Evolutionary conservation across 2,329 filamentous ascomycete genomes (phyloP), one percentile per base, ranked within the genome.

Genomic region (Cryphonectria carpinicola): DNA sequence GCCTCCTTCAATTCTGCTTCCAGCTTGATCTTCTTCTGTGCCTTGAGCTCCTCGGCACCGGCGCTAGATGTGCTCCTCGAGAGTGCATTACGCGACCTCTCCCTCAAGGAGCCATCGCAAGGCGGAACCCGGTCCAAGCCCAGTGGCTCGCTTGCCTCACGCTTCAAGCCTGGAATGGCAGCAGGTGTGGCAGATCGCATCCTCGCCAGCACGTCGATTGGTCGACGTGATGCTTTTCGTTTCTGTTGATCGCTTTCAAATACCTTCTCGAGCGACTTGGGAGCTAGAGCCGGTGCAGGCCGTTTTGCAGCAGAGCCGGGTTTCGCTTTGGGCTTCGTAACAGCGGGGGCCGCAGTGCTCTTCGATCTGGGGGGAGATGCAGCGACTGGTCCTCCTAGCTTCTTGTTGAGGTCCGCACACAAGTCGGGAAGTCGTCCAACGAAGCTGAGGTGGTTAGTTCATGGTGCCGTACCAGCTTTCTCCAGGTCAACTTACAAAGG

Each of bases 1-100:
- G 93, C 93, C 71, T 93, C 88, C 74, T 89, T 88, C 46, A 95
- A 80, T 76, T 94, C 90, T 39, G 90, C 88, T 64, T 93, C 89
- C 1, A 93, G 85, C 32, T 87, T 81, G 3, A 89, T 90, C 77
- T 91, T 91, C 78, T 89, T 92, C 75, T 84, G 88, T 43, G 87
- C 84, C 79, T 88, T 93, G 1, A 82, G 78, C 69, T 90, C 88
- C 2, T 85, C 85, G 41, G 84, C 79, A 49, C 82, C 85, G 39
- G 83, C 84, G 73, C 86, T 83, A 74, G 85, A 86, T 68, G 81
- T 84, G 74, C 80, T 82, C 64, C 82, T 76, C 14, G 79, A 81
- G 61, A 83, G 74, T 41, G 78, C 66, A 58, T 79, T 78, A n/a
- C 73, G 73, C 22, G 78, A 76, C 62, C 78, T 90, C 79, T 80